phyloP scores from a whole-genome alignment of 805 yeast genomes.

The Sugiyamaella floridensis region DNA sequence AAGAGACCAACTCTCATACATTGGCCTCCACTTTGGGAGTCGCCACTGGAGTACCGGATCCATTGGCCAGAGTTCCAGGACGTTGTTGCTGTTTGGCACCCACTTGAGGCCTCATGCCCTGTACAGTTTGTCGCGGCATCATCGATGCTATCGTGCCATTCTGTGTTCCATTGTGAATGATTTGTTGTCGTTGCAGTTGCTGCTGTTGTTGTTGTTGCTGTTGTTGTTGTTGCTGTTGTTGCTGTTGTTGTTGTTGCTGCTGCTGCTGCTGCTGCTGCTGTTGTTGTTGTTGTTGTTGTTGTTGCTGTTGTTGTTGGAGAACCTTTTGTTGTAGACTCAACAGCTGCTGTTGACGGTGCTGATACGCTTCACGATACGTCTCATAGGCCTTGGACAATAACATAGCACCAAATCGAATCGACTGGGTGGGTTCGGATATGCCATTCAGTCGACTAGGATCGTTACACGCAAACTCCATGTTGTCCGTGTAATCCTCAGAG shows the following conservation, averaged over 20 bases:
- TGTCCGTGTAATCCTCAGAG: constrained; percentile 41
- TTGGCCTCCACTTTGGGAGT: constrained; percentile 11
- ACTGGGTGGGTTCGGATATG: constrained; percentile 79
- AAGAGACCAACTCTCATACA: constrained; percentile 2
- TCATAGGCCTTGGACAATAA: constrained; percentile 81
- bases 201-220: constrained; percentile 11
- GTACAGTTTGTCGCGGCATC: not conserved
- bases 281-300: constrained; percentile 27
- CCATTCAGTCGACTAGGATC: constrained; percentile 82
- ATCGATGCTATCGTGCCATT: not conserved
- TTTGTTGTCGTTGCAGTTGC: constrained; percentile 7
- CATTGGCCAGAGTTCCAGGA: not conserved
- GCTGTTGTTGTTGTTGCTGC: constrained; percentile 18
- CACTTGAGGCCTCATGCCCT: not conserved
- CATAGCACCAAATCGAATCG: constrained; percentile 89
- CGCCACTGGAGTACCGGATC: not conserved
- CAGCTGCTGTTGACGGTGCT: constrained; percentile 57
- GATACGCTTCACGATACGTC: constrained; percentile 63
- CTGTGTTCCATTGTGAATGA: not conserved
- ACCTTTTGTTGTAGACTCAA: constrained; percentile 32
- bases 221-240: constrained; percentile 18
- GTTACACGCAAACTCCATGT: constrained; percentile 49
- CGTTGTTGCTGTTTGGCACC: not conserved
- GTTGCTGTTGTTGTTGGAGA: constrained; percentile 35
- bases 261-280: constrained; percentile 23